Evolutionary conservation across 495 filamentous ascomycete species (phyloP).

Genomic region (Patellaria atrata): DNA sequence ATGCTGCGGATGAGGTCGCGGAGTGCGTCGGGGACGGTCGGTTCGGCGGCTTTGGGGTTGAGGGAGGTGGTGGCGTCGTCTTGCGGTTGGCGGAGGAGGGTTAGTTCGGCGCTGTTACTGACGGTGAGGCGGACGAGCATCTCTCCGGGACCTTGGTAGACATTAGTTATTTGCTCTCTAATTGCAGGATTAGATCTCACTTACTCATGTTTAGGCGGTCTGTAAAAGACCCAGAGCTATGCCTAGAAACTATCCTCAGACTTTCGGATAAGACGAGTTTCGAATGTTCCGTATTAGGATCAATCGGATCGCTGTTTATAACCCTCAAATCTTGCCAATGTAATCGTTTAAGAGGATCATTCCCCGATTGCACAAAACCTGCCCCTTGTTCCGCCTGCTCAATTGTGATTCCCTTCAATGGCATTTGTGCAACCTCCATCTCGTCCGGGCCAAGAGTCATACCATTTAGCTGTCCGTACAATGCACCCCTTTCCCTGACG

Average conservation of each 20-base stretch:
- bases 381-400: slow-evolving; percentile 39
- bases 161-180: neutral
- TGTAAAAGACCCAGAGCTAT: slow-evolving; percentile 24
- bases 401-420: slow-evolving; percentile 46
- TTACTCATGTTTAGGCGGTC: slow-evolving; percentile 28
- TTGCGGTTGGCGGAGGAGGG: slow-evolving; percentile 25
- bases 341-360: slow-evolving; percentile 24
- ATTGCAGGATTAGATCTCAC: neutral
- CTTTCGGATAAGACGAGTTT: slow-evolving; percentile 51
- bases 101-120: slow-evolving; percentile 17
- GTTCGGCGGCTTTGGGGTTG: slow-evolving; percentile 17
- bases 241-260: slow-evolving; percentile 39
- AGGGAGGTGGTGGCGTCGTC: slow-evolving; percentile 23
- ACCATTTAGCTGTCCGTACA: slow-evolving; percentile 59
- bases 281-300: slow-evolving; percentile 31
- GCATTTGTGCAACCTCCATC: slow-evolving; percentile 44
- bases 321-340: slow-evolving; percentile 33
- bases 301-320: slow-evolving; percentile 26
- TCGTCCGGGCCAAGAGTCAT: slow-evolving; percentile 46
- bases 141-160: slow-evolving; percentile 21
- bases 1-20: slow-evolving; percentile 18
- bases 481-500: slow-evolving; percentile 43
- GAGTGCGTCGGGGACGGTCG: slow-evolving; percentile 17
- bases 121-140: slow-evolving; percentile 25
- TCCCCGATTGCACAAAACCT: slow-evolving; percentile 26